Evolutionary conservation across 108 stramenopile species (phyloP), one percentile per base, ranked within the genome.

Genomic region (Nannochloropsis gaditana): DNA sequence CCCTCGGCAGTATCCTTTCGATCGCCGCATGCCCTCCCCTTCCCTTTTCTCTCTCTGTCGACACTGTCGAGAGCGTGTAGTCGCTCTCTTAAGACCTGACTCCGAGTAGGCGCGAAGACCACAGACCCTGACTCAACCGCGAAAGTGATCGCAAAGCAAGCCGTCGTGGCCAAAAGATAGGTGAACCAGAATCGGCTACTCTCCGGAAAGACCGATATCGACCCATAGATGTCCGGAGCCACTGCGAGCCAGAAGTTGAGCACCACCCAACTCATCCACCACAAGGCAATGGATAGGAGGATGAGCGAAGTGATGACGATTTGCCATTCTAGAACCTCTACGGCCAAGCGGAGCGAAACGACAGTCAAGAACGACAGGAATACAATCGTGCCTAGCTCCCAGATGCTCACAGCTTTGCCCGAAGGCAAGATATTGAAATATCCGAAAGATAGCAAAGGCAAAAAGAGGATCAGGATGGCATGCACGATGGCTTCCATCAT

Each of bases 371-470:
- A 82, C 42, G 44, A 83, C 21, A 87, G 79, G n/a, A 83, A 83
- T 3, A 87, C 86, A 9, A 83, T 43, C n/a, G 83, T 59, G 79
- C 86, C 86, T 82, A 79, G 79, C 31, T 83, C 86, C 86, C 86
- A 87, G 8, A 87, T 82, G 10, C 86, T 83, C 11, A 87, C 86
- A 19, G 83, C 41, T 79, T 45, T 42, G 79, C 83, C 86, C 73
- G 45, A 79, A 43, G 86, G 79, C 21, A 87, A n/a, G 21, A 87
- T 83, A 79, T 45, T 79, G 44, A 82, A 82, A 11, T 82, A 44
- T 1, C 86, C 86, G 31, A 87, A 79, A 41, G 86, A 50, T n/a
- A 43, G 79, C 86, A 87, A 79, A 44, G 86, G 86, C 11, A 87
- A 45, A 41, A 84, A 80, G 43, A 83, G 83, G 43, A 79, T 83